These are phyloP conservation scores for Trypanosoma avium DNA, from an alignment of 208 protist genomes.

Conservation along the genomic window DNA sequence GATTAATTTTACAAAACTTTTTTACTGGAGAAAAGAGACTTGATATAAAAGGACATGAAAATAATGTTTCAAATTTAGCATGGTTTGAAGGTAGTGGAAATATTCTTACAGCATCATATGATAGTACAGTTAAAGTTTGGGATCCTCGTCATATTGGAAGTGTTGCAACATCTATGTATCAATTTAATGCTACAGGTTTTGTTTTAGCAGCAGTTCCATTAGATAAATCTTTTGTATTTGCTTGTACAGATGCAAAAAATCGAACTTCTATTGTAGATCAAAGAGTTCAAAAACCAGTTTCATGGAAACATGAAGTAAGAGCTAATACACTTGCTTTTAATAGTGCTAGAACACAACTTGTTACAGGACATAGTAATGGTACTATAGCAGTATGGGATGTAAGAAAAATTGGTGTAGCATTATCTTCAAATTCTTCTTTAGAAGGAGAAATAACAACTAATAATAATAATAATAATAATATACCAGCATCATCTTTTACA, in stretches of 20 bases:
- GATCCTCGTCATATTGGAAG: constrained; percentile 52
- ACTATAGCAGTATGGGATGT: constrained; percentile 83
- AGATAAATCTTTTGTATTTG: constrained; percentile 76
- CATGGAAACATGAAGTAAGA: constrained; percentile 65
- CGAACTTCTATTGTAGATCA: constrained; percentile 76
- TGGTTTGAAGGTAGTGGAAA: constrained; percentile 81
- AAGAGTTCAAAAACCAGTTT: constrained; percentile 49
- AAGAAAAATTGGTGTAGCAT: constrained; percentile 47
- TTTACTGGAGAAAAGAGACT: constrained; percentile 65
- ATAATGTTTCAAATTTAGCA: constrained; percentile 70
- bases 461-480: no score
- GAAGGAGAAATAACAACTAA: constrained; percentile 5
- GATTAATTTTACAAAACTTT: constrained; percentile 80
- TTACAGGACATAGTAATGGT: constrained; percentile 85
- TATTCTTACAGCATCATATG: constrained; percentile 82
- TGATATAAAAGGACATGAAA: constrained; percentile 65
- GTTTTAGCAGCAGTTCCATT: constrained; percentile 69
- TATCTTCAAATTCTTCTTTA: constrained; percentile 36
- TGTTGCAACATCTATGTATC: constrained; percentile 39
- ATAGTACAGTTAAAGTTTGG: constrained; percentile 85
- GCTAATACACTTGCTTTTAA: constrained; percentile 82
- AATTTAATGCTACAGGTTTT: constrained; percentile 68
- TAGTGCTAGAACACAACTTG: constrained; percentile 44
- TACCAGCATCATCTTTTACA: not conserved
- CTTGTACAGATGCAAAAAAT: constrained; percentile 69